Evolutionary conservation across 176 grass and related monocot genomes (phyloP), one percentile per base, ranked within the genome.

Genomic region (Oryza nivara): DNA sequence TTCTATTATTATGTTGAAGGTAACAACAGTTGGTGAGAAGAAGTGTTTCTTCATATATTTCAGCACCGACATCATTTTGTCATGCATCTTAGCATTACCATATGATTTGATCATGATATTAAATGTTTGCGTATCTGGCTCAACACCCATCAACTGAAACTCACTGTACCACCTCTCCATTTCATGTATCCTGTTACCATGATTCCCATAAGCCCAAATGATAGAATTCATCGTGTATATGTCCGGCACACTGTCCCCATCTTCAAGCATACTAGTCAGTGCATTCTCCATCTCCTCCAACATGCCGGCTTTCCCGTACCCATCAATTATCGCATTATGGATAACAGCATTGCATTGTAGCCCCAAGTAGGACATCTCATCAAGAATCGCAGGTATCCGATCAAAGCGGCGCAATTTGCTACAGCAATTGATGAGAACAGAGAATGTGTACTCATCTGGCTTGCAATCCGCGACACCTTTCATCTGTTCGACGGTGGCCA

Each of bases 191-290:
- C 73, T 90, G 0, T 41, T 41, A 66, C 91, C 89, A 72, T 86
- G 23, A 67, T 90, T 93, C 15, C 96, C 96, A 66, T 93, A 92
- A 0, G 96, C 91, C 80, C 89, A 95, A 20, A 98, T 68, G 30
- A 98, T 84, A 46, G 96, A 98, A 73, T 98, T 95, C 93, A 98
- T 95, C 35, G 92, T 93, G 87, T 88, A 95, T 82, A 92, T 80
- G 61, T 98, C 96, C 0, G 92, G 96, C 82, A 86, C 58, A 78
- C 51, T 85, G 40, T 87, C 84, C 36, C 88, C 96, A 45, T 68
- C 85, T 64, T 95, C 89, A 20, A 98, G 85, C 95, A 98, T 98
- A 19, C 30, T 68, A 32, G 28, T 90, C 34, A 98, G 80, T 3
- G 86, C 78, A 46, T 66, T 16, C 68, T 92, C 87, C 95, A 93